Conservation (phyloP, 371 early-diverging fungal species). For the Haplosporangium sp. region DNA sequence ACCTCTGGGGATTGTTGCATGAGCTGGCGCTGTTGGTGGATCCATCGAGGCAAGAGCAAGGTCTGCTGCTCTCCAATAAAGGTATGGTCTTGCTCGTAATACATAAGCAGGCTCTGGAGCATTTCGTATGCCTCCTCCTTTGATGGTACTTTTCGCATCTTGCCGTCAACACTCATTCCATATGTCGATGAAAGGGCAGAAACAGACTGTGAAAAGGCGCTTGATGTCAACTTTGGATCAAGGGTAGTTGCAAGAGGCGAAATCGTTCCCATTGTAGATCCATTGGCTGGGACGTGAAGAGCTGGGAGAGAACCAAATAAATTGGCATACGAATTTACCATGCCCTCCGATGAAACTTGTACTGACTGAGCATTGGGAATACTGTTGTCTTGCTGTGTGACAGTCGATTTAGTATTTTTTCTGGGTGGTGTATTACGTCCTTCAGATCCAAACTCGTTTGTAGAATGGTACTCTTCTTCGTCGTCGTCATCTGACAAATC, state of each 20-base stretch:
- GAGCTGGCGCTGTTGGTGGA: conserved; percentile 53
- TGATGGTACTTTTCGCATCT: conserved; percentile 51
- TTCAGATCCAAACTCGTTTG: conserved; percentile 28
- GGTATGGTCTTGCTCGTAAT: conserved; percentile 51
- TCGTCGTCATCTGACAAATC: conserved; percentile 17
- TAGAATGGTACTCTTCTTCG: conserved; percentile 40
- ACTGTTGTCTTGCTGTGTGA: conserved; percentile 9
- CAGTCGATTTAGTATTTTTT: conserved; percentile 9
- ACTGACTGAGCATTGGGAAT: conserved; percentile 18
- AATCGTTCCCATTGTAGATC: conserved; percentile 28
- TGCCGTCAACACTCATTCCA: conserved; percentile 52
- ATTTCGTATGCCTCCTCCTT: conserved; percentile 52
- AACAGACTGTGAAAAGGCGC: conserved; percentile 2
- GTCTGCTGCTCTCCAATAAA: conserved; percentile 53
- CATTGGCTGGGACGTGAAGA: conserved; percentile 18
- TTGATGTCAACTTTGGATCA: conserved; percentile 18
- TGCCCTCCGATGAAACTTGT: neutral
- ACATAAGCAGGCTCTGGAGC: conserved; percentile 49
- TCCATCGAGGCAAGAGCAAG: conserved; percentile 51
- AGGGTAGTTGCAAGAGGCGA: conserved; percentile 40
- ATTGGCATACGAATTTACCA: conserved; percentile 19
- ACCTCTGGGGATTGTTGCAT: conserved; percentile 38
- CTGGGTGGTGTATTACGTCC: conserved; percentile 14
- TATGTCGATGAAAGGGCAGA: conserved; percentile 14
- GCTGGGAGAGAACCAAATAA: conserved; percentile 31